Evolutionary conservation across 108 stramenopile genomes (phyloP).

Genomic region (Pseudonitzschia pungens): DNA sequence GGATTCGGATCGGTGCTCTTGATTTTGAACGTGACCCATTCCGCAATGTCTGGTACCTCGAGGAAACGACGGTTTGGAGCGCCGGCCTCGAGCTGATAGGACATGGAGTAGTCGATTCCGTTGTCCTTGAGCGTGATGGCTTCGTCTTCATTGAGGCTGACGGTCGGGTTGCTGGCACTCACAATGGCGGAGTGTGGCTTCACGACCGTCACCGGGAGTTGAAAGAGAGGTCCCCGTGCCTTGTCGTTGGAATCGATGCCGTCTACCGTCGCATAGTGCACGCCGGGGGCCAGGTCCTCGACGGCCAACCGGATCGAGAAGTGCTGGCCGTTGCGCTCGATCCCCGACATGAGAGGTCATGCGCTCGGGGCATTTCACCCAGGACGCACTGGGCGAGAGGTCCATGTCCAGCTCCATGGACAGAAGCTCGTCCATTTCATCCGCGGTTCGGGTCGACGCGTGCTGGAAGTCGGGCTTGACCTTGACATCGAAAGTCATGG

Average conservation of each 20-base stretch:
- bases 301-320: slow-evolving; percentile 81
- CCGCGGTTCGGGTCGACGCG: slow-evolving; percentile 41
- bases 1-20: slow-evolving; percentile 20
- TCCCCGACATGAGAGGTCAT: slow-evolving; percentile 43
- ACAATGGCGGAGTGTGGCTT: slow-evolving; percentile 33
- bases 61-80: slow-evolving; percentile 28
- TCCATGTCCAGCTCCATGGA: slow-evolving; percentile 59
- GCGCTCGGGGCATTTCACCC: slow-evolving; percentile 50
- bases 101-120: slow-evolving; percentile 35
- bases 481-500: slow-evolving; percentile 43
- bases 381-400: slow-evolving; percentile 43
- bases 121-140: slow-evolving; percentile 33
- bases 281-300: slow-evolving; percentile 53
- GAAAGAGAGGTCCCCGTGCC: slow-evolving; percentile 50
- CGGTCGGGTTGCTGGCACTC: slow-evolving; percentile 17
- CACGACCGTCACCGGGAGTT: slow-evolving; percentile 75
- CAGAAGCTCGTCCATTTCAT: slow-evolving; percentile 33
- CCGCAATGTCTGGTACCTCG: slow-evolving; percentile 30
- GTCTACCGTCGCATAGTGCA: slow-evolving; percentile 65
- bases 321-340: slow-evolving; percentile 47
- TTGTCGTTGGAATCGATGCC: slow-evolving; percentile 50
- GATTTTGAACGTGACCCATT: slow-evolving; percentile 35
- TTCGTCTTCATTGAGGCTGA: slow-evolving; percentile 16
- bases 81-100: slow-evolving; percentile 28
- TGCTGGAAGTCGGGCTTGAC: slow-evolving; percentile 49